Conservation (phyloP, 768 basidiomycete genomes). For the Tephrocybe sp. region DNA sequence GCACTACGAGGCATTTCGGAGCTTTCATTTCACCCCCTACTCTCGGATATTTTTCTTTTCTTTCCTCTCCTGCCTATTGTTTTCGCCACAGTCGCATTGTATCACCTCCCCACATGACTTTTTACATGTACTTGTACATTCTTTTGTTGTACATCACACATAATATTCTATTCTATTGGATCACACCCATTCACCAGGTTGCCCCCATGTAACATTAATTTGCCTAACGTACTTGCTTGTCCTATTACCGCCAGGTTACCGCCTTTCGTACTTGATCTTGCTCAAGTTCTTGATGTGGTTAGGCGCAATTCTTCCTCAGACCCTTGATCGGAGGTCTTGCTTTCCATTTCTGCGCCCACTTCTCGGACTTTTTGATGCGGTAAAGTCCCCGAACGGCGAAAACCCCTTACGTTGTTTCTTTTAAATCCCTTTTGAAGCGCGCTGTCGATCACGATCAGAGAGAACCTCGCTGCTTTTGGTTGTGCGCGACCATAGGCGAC, state of each 20-base stretch:
- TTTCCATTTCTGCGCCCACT: neutral
- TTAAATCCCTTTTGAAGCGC: too few relatives aligned
- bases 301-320: neutral
- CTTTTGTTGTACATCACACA: neutral
- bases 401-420: neutral
- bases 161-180: neutral
- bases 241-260: neutral
- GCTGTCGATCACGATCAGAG: conserved; percentile 9
- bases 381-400: neutral
- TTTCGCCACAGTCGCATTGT: conserved; percentile 5
- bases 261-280: neutral
- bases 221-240: neutral
- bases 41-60: neutral
- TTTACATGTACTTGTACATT: conserved; percentile 7
- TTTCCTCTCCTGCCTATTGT: neutral
- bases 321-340: neutral
- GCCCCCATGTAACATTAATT: conserved; percentile 3
- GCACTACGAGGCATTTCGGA: neutral
- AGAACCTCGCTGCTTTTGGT: neutral
- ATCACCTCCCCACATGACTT: conserved; percentile 3
- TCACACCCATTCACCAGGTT: neutral
- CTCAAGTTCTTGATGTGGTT: neutral
- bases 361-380: neutral
- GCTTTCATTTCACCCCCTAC: neutral
- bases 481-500: neutral